These are phyloP conservation scores for Triangularia verruculosa DNA, from an alignment of 2,329 filamentous ascomycete genomes.

Conservation along the genomic window DNA sequence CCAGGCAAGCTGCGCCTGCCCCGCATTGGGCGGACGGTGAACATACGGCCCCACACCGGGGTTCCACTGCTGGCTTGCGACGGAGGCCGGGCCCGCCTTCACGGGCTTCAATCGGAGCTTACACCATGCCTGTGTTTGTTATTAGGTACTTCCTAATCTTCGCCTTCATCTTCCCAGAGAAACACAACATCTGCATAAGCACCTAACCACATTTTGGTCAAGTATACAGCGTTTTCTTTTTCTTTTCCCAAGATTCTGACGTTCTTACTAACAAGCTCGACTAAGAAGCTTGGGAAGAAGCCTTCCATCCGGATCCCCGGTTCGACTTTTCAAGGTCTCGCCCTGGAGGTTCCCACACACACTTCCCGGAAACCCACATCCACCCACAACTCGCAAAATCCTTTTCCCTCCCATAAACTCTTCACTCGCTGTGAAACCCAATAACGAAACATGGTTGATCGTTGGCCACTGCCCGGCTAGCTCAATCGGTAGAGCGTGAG, in stretches of 20 bases:
- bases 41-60: background rate
- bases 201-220: no score
- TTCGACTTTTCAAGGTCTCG: background rate
- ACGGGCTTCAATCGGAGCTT: background rate
- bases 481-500: slow-evolving; percentile 70
- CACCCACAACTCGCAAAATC: background rate
- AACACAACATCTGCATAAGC: no score
- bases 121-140: background rate
- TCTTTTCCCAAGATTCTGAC: background rate
- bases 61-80: background rate
- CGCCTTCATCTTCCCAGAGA: background rate
- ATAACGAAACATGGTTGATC: background rate
- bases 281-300: background rate
- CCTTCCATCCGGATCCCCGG: background rate
- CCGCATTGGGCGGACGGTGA: background rate
- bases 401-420: background rate
- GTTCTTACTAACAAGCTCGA: background rate
- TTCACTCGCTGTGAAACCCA: background rate
- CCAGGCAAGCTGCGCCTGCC: background rate
- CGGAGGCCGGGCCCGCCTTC: background rate
- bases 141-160: background rate
- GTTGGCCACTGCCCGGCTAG: slow-evolving; percentile 47
- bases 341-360: background rate
- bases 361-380: background rate
- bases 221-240: background rate